Evolutionary conservation across 768 basidiomycete species (phyloP), one percentile per base, ranked within the genome.

Genomic region (Heimioporus sp.): DNA sequence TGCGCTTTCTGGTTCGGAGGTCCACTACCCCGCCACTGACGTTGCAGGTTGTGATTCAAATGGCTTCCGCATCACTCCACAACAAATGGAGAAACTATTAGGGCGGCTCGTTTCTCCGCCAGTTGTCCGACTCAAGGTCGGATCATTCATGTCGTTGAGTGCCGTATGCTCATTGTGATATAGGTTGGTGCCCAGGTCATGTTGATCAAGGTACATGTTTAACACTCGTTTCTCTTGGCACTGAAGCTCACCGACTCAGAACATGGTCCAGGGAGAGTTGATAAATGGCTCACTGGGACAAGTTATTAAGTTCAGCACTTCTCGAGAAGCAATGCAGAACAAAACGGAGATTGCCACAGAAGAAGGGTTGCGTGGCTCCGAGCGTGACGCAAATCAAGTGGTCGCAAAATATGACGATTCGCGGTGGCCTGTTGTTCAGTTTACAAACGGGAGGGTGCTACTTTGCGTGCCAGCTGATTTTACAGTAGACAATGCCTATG

Each of bases 111-210:
- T 92, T 50, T 85, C 78, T 12, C 78, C 75, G 6, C 70, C 70
- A 46, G 43, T 34, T 10, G 64, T 83, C 28, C 63, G 63, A n/a
- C 62, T 83, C 37, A 85, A 84, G 70, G 82, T 80, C 34, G 31
- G 59, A 55, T n/a, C 7, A 17, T 17, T 30, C 34, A 34, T 32
- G 31, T 6, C 10, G 32, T 44, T 13, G n/a, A 31, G 40, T 35
- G 17, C 12, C 16, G 35, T 16, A 15, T 19, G 30, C 44, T 51
- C 42, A 60, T 53, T 32, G n/a, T 43, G 38, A 39, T 28, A 39
- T 48, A 91, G 80, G 73, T 86, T 46, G 86, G 86, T 12, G 89
- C 91, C 4, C 93, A 96, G 65, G 93, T 96, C 5, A 92, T 92
- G 90, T 65, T 89, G 3, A 76, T 87, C 57, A 87, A 87, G 75